phyloP scores from a whole-genome alignment of 495 filamentous ascomycete genomes.

The Tuber magnatum region DNA sequence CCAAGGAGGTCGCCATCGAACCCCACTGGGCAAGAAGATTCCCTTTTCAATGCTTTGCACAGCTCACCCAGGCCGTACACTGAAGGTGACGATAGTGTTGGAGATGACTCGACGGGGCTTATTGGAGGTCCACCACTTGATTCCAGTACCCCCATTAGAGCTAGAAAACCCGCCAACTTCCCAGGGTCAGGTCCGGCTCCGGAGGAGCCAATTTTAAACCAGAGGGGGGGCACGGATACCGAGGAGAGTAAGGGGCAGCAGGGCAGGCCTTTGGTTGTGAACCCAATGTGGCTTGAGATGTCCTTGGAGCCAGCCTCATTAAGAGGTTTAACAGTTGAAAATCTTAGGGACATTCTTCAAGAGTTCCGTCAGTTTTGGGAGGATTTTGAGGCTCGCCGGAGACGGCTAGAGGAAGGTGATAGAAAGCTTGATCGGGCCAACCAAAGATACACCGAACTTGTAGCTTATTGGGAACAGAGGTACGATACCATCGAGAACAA shows the following conservation, averaged over 20 bases:
- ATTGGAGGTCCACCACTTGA: neutral
- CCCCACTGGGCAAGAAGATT: neutral
- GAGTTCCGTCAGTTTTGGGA: constrained; percentile 1
- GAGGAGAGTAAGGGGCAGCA: neutral
- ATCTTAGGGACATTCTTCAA: neutral
- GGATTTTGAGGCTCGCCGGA: neutral
- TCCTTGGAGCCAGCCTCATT: neutral
- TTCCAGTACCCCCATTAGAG: neutral
- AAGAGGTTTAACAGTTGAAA: neutral
- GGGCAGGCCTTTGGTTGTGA: neutral
- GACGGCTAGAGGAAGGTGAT: neutral
- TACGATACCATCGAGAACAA: neutral
- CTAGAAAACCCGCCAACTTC: neutral
- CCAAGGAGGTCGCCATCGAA: neutral
- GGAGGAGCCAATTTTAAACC: neutral
- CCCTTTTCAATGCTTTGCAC: neutral
- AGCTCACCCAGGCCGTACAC: neutral
- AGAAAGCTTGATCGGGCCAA: neutral
- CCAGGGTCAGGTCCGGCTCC: neutral
- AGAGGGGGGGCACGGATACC: neutral
- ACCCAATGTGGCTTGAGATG: constrained; percentile 3
- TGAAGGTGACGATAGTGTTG: neutral
- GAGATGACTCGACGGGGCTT: neutral
- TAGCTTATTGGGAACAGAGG: neutral
- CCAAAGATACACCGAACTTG: neutral